These are phyloP conservation scores for Acaromyces ingoldii DNA, from an alignment of 1,284 basidiomycete species.

Conservation along the genomic window DNA sequence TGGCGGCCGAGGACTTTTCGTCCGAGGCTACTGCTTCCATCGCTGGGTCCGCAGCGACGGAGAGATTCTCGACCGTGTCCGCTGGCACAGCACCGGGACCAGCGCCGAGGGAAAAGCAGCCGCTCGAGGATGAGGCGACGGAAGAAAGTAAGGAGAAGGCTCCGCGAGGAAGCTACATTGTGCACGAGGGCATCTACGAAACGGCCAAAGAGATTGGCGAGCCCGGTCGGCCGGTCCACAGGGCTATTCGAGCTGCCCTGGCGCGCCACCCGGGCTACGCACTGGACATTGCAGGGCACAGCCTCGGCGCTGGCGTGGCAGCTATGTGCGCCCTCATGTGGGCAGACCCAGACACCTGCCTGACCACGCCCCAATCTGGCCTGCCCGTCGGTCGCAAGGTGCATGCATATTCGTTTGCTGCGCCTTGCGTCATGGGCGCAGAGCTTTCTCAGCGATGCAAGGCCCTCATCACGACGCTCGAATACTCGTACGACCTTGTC, in stretches of 20 bases:
- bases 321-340: constrained; percentile 74
- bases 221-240: constrained; percentile 68
- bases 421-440: constrained; percentile 65
- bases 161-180: constrained; percentile 4
- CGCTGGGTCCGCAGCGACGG: neutral
- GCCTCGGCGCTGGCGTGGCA: constrained; percentile 79
- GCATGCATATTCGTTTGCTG: constrained; percentile 72
- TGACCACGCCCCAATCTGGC: constrained; percentile 47
- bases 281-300: constrained; percentile 64
- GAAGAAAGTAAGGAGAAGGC: neutral
- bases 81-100: no score
- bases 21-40: neutral
- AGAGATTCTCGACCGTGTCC: constrained; percentile 2
- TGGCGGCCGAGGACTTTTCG: neutral
- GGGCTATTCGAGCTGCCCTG: constrained; percentile 67
- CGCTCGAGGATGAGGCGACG: neutral
- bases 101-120: neutral
- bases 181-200: constrained; percentile 65
- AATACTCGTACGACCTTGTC: constrained; percentile 76
- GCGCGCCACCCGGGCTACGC: constrained; percentile 64
- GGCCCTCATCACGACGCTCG: constrained; percentile 67
- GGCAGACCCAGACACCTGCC: constrained; percentile 58
- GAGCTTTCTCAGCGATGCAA: constrained; percentile 59
- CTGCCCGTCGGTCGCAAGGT: constrained; percentile 65
- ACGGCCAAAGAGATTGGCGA: constrained; percentile 74